phyloP scores from a whole-genome alignment of 2,329 filamentous ascomycete genomes.

The Trichoderma afroharzianum region DNA sequence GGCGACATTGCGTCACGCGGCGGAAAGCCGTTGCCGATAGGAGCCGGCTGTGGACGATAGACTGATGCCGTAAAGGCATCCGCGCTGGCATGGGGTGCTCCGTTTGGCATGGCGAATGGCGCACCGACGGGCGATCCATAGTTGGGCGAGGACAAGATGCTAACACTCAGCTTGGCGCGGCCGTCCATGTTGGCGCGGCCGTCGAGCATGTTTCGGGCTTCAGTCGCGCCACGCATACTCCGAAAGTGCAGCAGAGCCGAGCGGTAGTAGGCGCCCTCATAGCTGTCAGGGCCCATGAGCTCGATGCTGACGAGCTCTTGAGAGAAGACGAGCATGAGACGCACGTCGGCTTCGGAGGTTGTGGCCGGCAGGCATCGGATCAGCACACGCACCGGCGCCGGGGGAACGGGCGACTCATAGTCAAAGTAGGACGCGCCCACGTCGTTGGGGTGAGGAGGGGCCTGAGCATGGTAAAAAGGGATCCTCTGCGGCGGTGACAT shows the following conservation, averaged over 20 bases:
- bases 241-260: conserved; percentile 54
- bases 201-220: conserved; percentile 54
- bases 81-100: conserved; percentile 47
- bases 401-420: conserved; percentile 29
- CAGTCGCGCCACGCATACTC: conserved; percentile 48
- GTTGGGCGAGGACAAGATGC: conserved; percentile 49
- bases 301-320: conserved; percentile 52
- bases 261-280: conserved; percentile 47
- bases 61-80: conserved; percentile 56
- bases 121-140: not conserved
- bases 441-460: conserved; percentile 21
- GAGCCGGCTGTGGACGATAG: conserved; percentile 53
- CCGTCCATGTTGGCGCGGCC: conserved; percentile 51
- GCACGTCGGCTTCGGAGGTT: conserved; percentile 51
- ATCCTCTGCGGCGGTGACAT: conserved; percentile 19
- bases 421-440: conserved; percentile 30
- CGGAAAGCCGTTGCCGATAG: conserved; percentile 62
- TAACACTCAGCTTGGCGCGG: conserved; percentile 52
- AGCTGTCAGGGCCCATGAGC: conserved; percentile 47
- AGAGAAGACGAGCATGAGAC: conserved; percentile 57
- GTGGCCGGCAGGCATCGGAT: conserved; percentile 54
- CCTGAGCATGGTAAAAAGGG: conserved; percentile 28
- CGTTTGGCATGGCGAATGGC: not conserved
- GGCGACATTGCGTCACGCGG: conserved; percentile 45
- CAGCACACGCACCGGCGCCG: conserved; percentile 39